These are phyloP conservation scores for Coemansia sp. DNA, from an alignment of 192 early-diverging fungal species.

Conservation along the genomic window DNA sequence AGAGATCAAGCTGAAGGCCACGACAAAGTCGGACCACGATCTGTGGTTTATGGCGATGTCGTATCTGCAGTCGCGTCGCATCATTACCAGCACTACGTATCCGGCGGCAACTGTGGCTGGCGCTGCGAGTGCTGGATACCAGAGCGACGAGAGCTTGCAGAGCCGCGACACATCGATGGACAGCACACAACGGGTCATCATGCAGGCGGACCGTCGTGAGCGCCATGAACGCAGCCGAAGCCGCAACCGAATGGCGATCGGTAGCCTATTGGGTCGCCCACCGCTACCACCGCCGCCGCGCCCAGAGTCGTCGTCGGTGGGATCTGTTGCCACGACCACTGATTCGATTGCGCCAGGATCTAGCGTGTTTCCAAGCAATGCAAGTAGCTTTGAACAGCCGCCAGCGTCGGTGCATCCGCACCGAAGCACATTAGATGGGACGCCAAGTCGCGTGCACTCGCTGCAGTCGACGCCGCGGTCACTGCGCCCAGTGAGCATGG, in stretches of 20 bases:
- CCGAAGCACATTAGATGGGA: conserved; percentile 36
- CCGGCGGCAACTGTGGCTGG: neutral
- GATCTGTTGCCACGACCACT: conserved; percentile 4
- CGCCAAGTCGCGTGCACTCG: conserved; percentile 31
- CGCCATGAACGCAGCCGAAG: conserved; percentile 43
- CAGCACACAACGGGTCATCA: conserved; percentile 32
- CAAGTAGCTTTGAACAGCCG: conserved; percentile 7
- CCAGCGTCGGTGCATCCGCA: conserved; percentile 18
- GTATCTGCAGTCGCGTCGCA: conserved; percentile 52
- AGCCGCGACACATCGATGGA: conserved; percentile 38
- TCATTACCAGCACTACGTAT: conserved; percentile 53
- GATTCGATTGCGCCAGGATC: neutral
- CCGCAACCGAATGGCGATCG: conserved; percentile 22
- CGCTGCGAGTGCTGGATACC: conserved; percentile 10
- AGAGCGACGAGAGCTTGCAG: conserved; percentile 37
- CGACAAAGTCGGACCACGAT: conserved; percentile 65
- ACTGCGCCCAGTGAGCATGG: conserved; percentile 45
- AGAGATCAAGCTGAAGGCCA: conserved; percentile 73
- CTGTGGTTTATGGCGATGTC: conserved; percentile 67
- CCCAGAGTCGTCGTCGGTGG: conserved; percentile 10
- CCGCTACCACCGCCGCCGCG: conserved; percentile 7
- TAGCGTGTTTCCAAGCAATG: neutral
- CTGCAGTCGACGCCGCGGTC: conserved; percentile 38
- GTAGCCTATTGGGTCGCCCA: conserved; percentile 10
- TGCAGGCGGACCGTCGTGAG: conserved; percentile 36